Base-by-base conservation (phyloP, 164 flowering plant species). In the Vitis riparia region DNA sequence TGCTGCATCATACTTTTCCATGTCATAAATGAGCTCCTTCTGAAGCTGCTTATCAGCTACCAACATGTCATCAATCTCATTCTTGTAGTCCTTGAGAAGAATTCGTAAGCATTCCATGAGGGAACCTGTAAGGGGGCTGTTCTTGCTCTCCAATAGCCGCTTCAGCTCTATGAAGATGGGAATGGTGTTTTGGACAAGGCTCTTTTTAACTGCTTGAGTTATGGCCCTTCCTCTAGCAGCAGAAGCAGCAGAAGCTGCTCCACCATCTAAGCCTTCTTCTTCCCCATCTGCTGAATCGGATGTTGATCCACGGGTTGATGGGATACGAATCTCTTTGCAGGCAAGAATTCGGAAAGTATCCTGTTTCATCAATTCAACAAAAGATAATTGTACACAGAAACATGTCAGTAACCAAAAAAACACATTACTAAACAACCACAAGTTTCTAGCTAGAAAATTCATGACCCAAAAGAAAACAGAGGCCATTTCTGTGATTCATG, bases 151-250 rank as follows among this genome's bases (percentile, higher is more conserved):
- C 3, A 96, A 50, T 8, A 91, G 79, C 57, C 97, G 74, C 75
- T 96, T 96, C 55, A 96, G 78, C 85, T 96, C 99, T 51, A 93
- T 90, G 81, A 93, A 93, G 55, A 95, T 93, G 62, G 99, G 98
- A 67, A 95, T 80, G 49, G 95, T 88, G 77, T 91, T 95, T 66
- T 95, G 98, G 62, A 95, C 85, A 17, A 95, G 86, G 29, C 92
- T 81, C 80, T 89, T 95, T 71, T 82, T 87, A 19, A 93, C 88
- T 55, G 90, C 94, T 77, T 91, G 99, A 51, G 91, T 90, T 52
- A 91, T 87, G 56, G 80, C 87, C 76, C 83, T 82, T 66, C 97
- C 95, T 78, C 78, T 85, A 17, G 86, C 84, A 52, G 89, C 87
- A 49, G 81, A 68, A 10, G 85, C 51, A 14, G 79, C 64, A 16